Evolutionary conservation across 2,329 filamentous ascomycete genomes (phyloP), one percentile per base, ranked within the genome.

Genomic region (Aspergillus quadrilineatus): DNA sequence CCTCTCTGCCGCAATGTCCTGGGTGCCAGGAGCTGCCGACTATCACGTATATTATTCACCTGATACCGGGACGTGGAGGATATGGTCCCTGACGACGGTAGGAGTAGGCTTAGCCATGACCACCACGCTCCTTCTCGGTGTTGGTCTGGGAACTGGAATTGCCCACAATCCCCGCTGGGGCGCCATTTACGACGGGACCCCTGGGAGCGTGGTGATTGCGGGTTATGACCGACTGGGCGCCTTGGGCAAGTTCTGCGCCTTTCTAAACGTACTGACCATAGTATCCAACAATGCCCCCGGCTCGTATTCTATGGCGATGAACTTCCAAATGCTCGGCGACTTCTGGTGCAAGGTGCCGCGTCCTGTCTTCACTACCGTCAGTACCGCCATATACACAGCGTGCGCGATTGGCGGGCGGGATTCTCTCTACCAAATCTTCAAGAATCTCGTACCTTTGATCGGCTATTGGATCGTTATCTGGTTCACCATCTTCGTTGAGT

Each of bases 391-490:
- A 14, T 76, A 79, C 60, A 67, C 75, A 4, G 70, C 73, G 28
- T 79, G 75, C 58, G 76, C 75, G 4, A 71, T 78, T 51, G 77
- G 73, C 4, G 77, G 77, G 0, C 72, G 75, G 1, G 71, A 78
- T 49, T 68, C 71, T 41, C 65, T 80, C 1, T 79, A 76, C 59
- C 67, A 73, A 32, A 73, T 79, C 42, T 78, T 79, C 59, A 68
- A 75, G 51, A 73, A 76, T 54, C 77, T 79, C 54, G 65, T 80
- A 14, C 74, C 77, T 6, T 58, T 80, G 15, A 79, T 80, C 61
- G 75, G 76, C 4, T 79, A 80, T 58, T 80, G 77, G 77, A 63
- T 76, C 7, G 66, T 71, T 17, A 74, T 75, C 37, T 79, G 73
- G 69, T 62, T 79, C 48, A 69, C 71, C 36, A 76, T 79, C 43